Base-by-base conservation (phyloP, 73 alveolate species). In the Symbiodinium natans region DNA sequence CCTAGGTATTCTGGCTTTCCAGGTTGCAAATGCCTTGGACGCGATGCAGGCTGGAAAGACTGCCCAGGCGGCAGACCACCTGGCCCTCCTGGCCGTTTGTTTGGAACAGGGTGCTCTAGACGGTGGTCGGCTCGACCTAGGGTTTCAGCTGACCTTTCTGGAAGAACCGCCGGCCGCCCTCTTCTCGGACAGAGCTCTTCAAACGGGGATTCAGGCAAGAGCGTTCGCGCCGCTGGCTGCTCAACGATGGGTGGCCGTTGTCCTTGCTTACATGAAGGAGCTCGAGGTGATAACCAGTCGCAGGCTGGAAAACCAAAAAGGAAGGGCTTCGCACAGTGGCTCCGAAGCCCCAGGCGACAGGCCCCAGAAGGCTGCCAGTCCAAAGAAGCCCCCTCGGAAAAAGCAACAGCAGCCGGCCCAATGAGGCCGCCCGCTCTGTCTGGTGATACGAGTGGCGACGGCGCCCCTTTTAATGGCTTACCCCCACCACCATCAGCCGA, bases 141-240 rank as follows among this genome's bases (percentile, higher is more conserved):
- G 52, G 6, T 68, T 42, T 5, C 43, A 27, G 29, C 46, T 83
- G 34, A 83, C 92, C 0, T 46, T 41, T 31, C 92, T 42, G n/a
- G 92, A 83, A 48, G 92, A 83, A n/a, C 48, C 59, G 9, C 92
- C 41, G 77, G n/a, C n/a, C n/a, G n/a, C n/a, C n/a, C n/a, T n/a
- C n/a, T n/a, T n/a, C n/a, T n/a, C n/a, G n/a, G n/a, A n/a, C n/a
- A n/a, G n/a, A n/a, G n/a, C n/a, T n/a, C n/a, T n/a, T n/a, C n/a
- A n/a, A n/a, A n/a, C n/a, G n/a, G n/a, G n/a, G n/a, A n/a, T n/a
- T n/a, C n/a, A n/a, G n/a, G n/a, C n/a, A n/a, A 1, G 63, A 1
- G 27, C 63, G 23, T 48, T 48, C 17, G 15, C 23, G 2, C 63
- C 63, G 2, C 15, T 48, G 1, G 63, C 63, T 0, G 19, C 27